These are phyloP conservation scores for Colletotrichum musae DNA, from an alignment of 2,329 filamentous ascomycete species.

Conservation along the genomic window DNA sequence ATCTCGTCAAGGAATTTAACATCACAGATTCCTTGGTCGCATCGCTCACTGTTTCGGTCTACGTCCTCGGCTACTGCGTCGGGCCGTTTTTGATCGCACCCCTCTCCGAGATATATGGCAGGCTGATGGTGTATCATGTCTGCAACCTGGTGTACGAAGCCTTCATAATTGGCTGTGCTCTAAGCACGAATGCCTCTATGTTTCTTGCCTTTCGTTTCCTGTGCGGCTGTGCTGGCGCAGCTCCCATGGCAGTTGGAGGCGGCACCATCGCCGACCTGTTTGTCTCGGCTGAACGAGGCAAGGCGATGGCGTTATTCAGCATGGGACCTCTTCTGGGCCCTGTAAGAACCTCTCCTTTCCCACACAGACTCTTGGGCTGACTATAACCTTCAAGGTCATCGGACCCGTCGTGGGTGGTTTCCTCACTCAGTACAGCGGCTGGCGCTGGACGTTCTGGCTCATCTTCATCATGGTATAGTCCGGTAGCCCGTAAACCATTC, in stretches of 20 bases:
- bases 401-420: conserved; percentile 52
- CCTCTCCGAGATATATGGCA: conserved; percentile 55
- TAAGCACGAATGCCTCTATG: conserved; percentile 44
- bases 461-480: conserved; percentile 52
- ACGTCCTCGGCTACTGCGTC: conserved; percentile 74
- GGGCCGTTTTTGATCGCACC: conserved; percentile 69
- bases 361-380: background rate
- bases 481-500: background rate
- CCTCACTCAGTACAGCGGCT: conserved; percentile 46
- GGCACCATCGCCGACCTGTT: conserved; percentile 55
- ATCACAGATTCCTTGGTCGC: conserved; percentile 60
- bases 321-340: conserved; percentile 52
- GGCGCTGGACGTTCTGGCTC: conserved; percentile 65
- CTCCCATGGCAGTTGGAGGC: conserved; percentile 51
- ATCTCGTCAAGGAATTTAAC: conserved; percentile 66
- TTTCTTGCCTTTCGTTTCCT: conserved; percentile 52
- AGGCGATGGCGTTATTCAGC: conserved; percentile 53
- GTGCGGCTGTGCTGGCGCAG: conserved; percentile 46
- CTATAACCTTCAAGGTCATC: conserved; percentile 10
- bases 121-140: conserved; percentile 50
- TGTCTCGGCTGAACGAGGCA: conserved; percentile 48
- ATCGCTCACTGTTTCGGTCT: conserved; percentile 72
- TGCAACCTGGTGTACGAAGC: conserved; percentile 49
- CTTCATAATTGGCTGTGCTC: conserved; percentile 51
- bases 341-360: conserved; percentile 42